phyloP scores from a whole-genome alignment of 257 asterid genomes.

The Striga asiatica region DNA sequence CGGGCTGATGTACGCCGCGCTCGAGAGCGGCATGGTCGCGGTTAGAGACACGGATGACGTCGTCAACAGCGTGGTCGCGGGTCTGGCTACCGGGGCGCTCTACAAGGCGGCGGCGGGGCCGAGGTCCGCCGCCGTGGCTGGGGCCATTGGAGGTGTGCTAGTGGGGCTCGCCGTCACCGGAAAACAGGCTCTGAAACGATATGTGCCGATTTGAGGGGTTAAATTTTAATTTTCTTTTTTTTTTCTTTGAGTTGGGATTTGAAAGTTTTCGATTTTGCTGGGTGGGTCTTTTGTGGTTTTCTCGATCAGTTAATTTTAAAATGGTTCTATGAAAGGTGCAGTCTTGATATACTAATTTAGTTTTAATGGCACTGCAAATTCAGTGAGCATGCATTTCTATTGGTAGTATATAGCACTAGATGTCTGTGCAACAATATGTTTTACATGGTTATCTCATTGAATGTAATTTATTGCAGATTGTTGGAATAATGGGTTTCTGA shows the following conservation, averaged over 20 bases:
- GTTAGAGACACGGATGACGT: constrained; percentile 56
- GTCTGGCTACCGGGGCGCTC: constrained; percentile 50
- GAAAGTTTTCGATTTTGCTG: not conserved
- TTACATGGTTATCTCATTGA: not conserved
- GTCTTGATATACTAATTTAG: constrained; percentile 17
- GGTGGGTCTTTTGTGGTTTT: not conserved
- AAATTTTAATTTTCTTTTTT: not conserved
- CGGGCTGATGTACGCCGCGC: constrained; percentile 73
- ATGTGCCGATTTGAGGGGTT: constrained; percentile 39
- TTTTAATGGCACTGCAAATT: constrained; percentile 9
- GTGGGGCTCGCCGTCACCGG: constrained; percentile 47
- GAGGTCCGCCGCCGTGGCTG: constrained; percentile 70
- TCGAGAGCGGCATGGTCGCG: constrained; percentile 79
- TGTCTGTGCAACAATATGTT: not conserved
- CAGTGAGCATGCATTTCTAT: not conserved
- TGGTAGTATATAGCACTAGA: not conserved
- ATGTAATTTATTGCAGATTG: not conserved
- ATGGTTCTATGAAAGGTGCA: constrained; percentile 14
- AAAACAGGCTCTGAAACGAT: constrained; percentile 53
- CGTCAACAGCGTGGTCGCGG: constrained; percentile 60
- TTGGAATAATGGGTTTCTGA: not conserved
- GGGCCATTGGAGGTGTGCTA: constrained; percentile 58
- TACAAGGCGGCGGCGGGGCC: constrained; percentile 64
- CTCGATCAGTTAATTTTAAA: constrained; percentile 16
- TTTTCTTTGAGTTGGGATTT: constrained; percentile 5